phyloP scores from a whole-genome alignment of 2,329 filamentous ascomycete species.

The Hawksworthiomyces lignivorus region DNA sequence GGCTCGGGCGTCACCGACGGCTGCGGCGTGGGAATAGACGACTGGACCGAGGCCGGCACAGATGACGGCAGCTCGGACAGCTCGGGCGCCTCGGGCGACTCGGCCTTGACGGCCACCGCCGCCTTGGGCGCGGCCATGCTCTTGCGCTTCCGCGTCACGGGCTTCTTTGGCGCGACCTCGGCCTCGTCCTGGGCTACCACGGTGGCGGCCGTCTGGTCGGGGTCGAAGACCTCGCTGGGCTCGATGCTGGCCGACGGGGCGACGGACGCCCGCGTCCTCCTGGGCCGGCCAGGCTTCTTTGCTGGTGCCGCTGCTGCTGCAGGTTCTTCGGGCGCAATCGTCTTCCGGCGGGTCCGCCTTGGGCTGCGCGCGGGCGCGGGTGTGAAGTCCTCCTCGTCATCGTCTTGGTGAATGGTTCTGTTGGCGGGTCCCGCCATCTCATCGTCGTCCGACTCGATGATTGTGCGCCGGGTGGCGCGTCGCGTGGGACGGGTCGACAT shows the following conservation, averaged over 20 bases:
- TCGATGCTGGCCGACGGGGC: constrained; percentile 39
- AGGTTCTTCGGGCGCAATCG: constrained; percentile 33
- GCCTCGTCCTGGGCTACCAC: constrained; percentile 23
- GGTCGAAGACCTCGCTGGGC: constrained; percentile 52
- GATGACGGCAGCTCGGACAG: neutral
- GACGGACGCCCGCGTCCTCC: constrained; percentile 30
- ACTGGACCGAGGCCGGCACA: neutral
- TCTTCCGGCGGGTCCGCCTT: constrained; percentile 31
- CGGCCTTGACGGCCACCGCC: constrained; percentile 17
- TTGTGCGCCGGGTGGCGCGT: constrained; percentile 56
- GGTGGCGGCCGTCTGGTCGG: constrained; percentile 35
- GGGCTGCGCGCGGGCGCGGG: constrained; percentile 56
- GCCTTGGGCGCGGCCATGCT: constrained; percentile 40
- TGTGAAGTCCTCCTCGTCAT: constrained; percentile 70
- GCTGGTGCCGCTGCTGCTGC: constrained; percentile 21
- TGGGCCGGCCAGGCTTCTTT: constrained; percentile 32
- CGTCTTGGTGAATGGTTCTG: constrained; percentile 41
- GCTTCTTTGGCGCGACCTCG: constrained; percentile 25
- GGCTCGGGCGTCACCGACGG: neutral
- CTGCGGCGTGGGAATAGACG: constrained; percentile 1
- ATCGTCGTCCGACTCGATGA: constrained; percentile 74
- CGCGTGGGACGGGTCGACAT: constrained; percentile 36
- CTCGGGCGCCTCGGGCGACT: constrained; percentile 41
- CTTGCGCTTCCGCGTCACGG: constrained; percentile 61
- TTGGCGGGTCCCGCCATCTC: constrained; percentile 48